Conservation (phyloP, 2,329 filamentous ascomycete species). For the Kalmusia sp. region DNA sequence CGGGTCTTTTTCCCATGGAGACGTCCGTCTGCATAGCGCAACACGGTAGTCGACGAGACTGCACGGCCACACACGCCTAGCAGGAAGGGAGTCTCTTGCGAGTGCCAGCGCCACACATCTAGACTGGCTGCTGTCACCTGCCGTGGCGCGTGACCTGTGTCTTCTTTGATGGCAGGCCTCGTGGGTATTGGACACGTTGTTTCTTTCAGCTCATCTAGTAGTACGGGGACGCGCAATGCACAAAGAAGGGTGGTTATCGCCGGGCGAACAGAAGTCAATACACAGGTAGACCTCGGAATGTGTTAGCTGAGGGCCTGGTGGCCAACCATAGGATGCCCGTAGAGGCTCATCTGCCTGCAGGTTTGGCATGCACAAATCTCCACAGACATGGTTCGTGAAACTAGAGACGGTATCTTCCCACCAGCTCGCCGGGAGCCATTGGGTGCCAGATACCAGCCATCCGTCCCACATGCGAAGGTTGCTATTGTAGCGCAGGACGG, state of each 20-base stretch:
- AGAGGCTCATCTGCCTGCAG: not conserved
- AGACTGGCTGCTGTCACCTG: constrained; percentile 9
- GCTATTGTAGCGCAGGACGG: constrained; percentile 3
- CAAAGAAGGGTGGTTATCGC: not conserved
- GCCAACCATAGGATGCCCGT: too few relatives aligned
- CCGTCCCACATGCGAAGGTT: not conserved
- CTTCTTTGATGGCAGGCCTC: not conserved
- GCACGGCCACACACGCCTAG: not conserved
- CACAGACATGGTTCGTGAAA: not conserved
- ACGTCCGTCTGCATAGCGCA: not conserved
- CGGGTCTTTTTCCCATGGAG: not conserved
- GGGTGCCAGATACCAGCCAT: not conserved
- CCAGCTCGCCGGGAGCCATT: constrained; percentile 4
- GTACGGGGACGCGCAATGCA: constrained; percentile 10
- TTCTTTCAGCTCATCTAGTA: constrained; percentile 10
- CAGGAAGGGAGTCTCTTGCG: constrained; percentile 3
- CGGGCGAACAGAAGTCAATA: not conserved
- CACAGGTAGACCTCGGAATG: not conserved
- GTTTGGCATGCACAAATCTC: not conserved
- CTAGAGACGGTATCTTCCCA: not conserved
- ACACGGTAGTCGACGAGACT: not conserved
- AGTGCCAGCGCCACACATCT: constrained; percentile 4
- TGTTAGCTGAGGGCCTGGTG: constrained; percentile 4
- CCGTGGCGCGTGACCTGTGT: constrained; percentile 12
- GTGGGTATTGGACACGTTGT: constrained; percentile 7